phyloP scores from a whole-genome alignment of 805 yeast genomes.

The Ogataea allantospora region DNA sequence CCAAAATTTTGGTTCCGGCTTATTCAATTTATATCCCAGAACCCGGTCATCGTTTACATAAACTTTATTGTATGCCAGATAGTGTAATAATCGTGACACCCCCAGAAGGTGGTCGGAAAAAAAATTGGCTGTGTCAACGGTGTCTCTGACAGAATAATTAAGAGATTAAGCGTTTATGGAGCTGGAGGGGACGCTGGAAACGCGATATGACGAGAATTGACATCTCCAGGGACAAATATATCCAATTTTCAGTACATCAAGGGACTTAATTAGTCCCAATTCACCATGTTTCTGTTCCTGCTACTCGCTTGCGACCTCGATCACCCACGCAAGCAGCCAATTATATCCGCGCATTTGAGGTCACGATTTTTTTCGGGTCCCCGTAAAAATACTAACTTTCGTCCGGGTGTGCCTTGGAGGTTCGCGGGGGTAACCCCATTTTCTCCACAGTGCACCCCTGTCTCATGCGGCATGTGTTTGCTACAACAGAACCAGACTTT shows the following conservation, averaged over 20 bases:
- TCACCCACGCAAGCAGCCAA: slow-evolving; percentile 11
- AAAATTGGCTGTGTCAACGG: slow-evolving; percentile 9
- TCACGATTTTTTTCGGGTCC: slow-evolving; percentile 19
- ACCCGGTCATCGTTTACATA: slow-evolving; percentile 11
- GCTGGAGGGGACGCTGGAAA: not conserved
- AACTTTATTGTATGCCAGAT: slow-evolving; percentile 12
- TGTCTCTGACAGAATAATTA: not conserved
- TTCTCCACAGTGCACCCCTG: slow-evolving; percentile 11
- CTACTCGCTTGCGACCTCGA: slow-evolving; percentile 18
- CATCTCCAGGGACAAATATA: not conserved
- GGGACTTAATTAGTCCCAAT: not conserved
- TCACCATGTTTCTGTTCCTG: not conserved
- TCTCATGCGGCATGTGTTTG: not conserved
- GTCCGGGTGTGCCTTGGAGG: slow-evolving; percentile 6
- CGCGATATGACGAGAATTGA: not conserved
- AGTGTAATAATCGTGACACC: slow-evolving; percentile 13
- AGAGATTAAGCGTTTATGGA: not conserved
- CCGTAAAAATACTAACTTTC: slow-evolving; percentile 11
- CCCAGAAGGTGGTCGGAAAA: slow-evolving; percentile 9
- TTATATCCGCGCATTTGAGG: slow-evolving; percentile 16
- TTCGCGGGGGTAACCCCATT: slow-evolving; percentile 5
- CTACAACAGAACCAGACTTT: no score
- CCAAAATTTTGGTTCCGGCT: slow-evolving; percentile 7
- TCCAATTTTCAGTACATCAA: not conserved
- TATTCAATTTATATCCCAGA: slow-evolving; percentile 11